Percentiles rank a stretch among this genome's conserved stretches.
Evolutionary conservation across 805 yeast genomes (phyloP).

Genomic region (Dipodascopsis uninucleata): DNA sequence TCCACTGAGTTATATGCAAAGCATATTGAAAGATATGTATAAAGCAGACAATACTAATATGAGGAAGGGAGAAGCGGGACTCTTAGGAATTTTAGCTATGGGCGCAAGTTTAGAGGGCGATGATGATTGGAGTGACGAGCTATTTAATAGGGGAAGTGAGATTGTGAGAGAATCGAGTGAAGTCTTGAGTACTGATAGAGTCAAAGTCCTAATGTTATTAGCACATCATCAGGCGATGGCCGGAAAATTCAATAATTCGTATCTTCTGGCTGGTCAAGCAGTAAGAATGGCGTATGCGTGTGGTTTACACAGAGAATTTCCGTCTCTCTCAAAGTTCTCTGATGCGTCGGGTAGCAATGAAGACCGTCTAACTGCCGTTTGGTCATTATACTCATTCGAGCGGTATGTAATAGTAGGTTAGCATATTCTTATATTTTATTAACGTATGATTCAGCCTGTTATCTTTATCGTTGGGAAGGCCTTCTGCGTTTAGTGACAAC

Average conservation of each 20-base stretch:
- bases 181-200: slow-evolving; percentile 17
- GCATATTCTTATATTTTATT: not conserved
- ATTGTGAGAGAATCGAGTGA: slow-evolving; percentile 17
- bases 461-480: slow-evolving; percentile 18
- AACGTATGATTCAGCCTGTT: slow-evolving; percentile 4
- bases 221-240: slow-evolving; percentile 23
- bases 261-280: slow-evolving; percentile 20
- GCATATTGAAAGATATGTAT: slow-evolving; percentile 10
- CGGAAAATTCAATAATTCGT: slow-evolving; percentile 16
- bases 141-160: slow-evolving; percentile 10
- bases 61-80: slow-evolving; percentile 16
- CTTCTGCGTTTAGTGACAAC: slow-evolving; percentile 22
- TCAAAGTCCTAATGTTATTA: slow-evolving; percentile 16
- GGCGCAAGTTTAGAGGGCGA: slow-evolving; percentile 24
- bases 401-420: not conserved
- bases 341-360: slow-evolving; percentile 9
- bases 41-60: slow-evolving; percentile 1
- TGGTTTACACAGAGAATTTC: slow-evolving; percentile 24
- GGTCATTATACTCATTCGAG: slow-evolving; percentile 24
- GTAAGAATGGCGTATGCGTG: slow-evolving; percentile 24
- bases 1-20: slow-evolving; percentile 12
- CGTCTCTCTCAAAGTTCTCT: slow-evolving; percentile 18
- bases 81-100: slow-evolving; percentile 17
- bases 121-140: slow-evolving; percentile 11
- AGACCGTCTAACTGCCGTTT: slow-evolving; percentile 16